These are phyloP conservation scores for Aureobasidium musti DNA, from an alignment of 2,329 filamentous ascomycete species.

Conservation along the genomic window DNA sequence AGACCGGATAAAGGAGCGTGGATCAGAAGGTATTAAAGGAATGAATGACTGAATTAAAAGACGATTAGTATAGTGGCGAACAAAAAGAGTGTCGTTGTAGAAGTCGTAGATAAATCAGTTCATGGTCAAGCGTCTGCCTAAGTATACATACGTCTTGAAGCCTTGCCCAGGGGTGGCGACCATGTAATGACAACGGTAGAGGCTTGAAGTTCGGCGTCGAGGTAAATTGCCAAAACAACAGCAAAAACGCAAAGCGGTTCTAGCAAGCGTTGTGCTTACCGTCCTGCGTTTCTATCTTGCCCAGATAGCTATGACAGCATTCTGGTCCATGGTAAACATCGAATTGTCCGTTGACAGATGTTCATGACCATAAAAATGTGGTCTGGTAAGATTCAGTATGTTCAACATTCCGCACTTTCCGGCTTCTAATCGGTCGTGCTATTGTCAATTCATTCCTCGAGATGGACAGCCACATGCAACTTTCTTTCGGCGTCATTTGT, in stretches of 20 bases:
- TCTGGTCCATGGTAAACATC: slow-evolving; percentile 8
- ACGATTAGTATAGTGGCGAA: slow-evolving; percentile 26
- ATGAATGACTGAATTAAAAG: slow-evolving; percentile 26
- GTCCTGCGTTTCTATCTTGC: slow-evolving; percentile 23
- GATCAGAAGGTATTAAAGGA: slow-evolving; percentile 27
- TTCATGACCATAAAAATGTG: not conserved
- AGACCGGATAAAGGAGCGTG: slow-evolving; percentile 14
- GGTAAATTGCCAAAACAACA: slow-evolving; percentile 29
- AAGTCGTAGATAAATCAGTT: slow-evolving; percentile 8
- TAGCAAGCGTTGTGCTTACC: slow-evolving; percentile 20
- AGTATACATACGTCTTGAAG: slow-evolving; percentile 26
- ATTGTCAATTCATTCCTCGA: not conserved
- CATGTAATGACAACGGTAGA: slow-evolving; percentile 29
- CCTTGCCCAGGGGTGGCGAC: slow-evolving; percentile 27
- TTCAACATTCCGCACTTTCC: not conserved
- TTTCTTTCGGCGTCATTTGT: not conserved
- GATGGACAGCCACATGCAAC: not conserved
- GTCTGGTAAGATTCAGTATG: not conserved
- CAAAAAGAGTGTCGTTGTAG: slow-evolving; percentile 23
- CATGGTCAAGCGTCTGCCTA: not conserved
- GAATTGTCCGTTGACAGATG: not conserved
- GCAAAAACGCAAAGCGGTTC: slow-evolving; percentile 27
- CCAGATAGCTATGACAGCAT: slow-evolving; percentile 10
- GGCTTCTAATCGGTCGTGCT: not conserved
- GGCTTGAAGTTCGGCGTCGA: slow-evolving; percentile 28